Percentiles rank a stretch among this genome's conserved stretches.
Conservation (phyloP, 225 moss, liverwort and hornwort species). For the Neckera pumila region DNA sequence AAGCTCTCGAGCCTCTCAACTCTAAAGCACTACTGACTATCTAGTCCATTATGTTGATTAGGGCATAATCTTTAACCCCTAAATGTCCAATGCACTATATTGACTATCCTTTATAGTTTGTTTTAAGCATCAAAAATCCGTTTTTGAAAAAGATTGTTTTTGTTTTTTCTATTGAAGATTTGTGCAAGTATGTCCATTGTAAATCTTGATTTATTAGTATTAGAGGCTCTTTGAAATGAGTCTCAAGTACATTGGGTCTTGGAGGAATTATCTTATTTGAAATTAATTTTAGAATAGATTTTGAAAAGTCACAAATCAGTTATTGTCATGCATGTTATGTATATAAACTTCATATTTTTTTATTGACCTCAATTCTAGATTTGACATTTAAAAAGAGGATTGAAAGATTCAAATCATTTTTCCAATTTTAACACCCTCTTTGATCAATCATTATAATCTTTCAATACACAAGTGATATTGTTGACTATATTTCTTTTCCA, state of each 20-base stretch:
- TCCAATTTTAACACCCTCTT: accelerated
- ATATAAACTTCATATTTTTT: neutral
- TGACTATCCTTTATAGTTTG: neutral
- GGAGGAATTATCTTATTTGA: neutral
- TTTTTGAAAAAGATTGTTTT: neutral
- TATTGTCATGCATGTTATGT: no score
- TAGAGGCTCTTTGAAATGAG: neutral
- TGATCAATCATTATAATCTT: neutral
- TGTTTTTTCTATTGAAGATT: neutral
- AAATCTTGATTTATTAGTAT: neutral
- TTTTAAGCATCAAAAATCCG: neutral
- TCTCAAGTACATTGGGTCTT: neutral
- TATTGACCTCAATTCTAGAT: neutral
- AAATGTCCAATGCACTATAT: neutral
- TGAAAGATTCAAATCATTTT: neutral
- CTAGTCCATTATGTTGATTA: no score
- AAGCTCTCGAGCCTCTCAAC: no score
- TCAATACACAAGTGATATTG: neutral
- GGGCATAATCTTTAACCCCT: neutral
- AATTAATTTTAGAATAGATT: neutral
- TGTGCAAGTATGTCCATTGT: neutral
- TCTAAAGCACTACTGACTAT: no score
- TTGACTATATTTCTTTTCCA: neutral
- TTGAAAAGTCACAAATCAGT: no score
- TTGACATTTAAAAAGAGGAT: neutral